Conservation (phyloP, 1,284 basidiomycete species). For the Boletellus deceptivus region DNA sequence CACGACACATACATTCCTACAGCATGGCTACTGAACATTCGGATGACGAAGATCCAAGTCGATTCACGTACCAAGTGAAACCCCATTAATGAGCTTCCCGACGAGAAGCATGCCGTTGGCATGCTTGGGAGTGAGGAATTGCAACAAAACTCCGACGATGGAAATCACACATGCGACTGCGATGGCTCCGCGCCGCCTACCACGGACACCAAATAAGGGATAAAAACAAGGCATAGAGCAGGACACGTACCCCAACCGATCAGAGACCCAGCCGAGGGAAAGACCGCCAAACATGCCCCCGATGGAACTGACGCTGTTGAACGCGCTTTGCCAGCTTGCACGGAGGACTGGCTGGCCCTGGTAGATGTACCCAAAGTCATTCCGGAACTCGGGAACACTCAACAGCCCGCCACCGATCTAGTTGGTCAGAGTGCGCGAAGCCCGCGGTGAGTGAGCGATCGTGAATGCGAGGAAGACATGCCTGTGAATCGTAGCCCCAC, state of each 20-base stretch:
- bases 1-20: constrained; percentile 30
- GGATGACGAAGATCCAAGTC: too few species aligned
- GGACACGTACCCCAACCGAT: constrained; percentile 18
- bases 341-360: constrained; percentile 14
- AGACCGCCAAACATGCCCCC: constrained; percentile 30
- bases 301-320: constrained; percentile 26
- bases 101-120: constrained; percentile 26
- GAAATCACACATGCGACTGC: constrained; percentile 24
- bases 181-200: constrained; percentile 25
- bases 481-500: constrained; percentile 31
- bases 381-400: constrained; percentile 27
- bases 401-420: constrained; percentile 27
- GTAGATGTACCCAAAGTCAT: constrained; percentile 24
- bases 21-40: background rate
- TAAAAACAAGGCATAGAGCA: too few species aligned
- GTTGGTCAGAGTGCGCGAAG: background rate
- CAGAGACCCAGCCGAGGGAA: constrained; percentile 27
- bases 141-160: constrained; percentile 25
- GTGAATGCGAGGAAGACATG: background rate
- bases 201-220: background rate
- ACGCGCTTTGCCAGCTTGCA: constrained; percentile 32
- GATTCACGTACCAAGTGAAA: constrained; percentile 21
- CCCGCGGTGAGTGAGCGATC: too few species aligned
- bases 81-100: constrained; percentile 30
- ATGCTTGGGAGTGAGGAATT: constrained; percentile 26